Evolutionary conservation across 176 grass and related monocot genomes (phyloP).

Genomic region (Carex cristatella): DNA sequence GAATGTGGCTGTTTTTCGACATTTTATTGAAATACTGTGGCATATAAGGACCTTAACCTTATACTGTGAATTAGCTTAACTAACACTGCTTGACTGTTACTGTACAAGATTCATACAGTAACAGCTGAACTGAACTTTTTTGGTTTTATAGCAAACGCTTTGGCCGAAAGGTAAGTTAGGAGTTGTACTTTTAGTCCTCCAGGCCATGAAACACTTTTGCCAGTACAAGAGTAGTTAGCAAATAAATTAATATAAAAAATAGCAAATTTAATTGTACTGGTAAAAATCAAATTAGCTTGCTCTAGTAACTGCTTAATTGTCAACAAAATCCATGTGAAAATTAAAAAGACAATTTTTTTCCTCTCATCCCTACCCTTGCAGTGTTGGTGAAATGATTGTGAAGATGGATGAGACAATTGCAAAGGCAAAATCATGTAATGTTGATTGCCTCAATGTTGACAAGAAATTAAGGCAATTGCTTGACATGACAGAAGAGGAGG

Average conservation of each 20-base stretch:
- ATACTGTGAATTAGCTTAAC: neutral
- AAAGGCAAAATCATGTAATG: constrained; percentile 49
- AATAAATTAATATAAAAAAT: neutral
- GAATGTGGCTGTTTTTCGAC: no score
- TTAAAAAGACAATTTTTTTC: neutral
- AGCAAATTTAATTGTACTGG: neutral
- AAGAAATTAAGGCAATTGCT: constrained; percentile 70
- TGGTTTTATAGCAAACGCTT: neutral
- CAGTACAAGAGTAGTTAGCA: neutral
- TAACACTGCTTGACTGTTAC: neutral
- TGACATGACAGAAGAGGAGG: constrained; percentile 67
- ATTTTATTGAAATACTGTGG: neutral
- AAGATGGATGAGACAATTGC: constrained; percentile 54
- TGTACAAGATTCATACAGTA: neutral
- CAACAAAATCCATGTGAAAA: neutral
- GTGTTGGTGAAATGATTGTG: constrained; percentile 40
- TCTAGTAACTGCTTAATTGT: neutral
- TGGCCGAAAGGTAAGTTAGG: neutral
- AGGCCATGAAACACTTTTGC: neutral
- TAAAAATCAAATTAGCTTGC: neutral
- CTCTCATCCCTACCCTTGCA: constrained; percentile 25
- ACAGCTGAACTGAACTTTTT: neutral
- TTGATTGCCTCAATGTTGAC: constrained; percentile 57
- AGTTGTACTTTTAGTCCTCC: neutral
- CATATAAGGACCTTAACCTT: neutral